Evolutionary conservation across 1,284 basidiomycete species (phyloP).

Genomic region (Spongispora temasekensis): DNA sequence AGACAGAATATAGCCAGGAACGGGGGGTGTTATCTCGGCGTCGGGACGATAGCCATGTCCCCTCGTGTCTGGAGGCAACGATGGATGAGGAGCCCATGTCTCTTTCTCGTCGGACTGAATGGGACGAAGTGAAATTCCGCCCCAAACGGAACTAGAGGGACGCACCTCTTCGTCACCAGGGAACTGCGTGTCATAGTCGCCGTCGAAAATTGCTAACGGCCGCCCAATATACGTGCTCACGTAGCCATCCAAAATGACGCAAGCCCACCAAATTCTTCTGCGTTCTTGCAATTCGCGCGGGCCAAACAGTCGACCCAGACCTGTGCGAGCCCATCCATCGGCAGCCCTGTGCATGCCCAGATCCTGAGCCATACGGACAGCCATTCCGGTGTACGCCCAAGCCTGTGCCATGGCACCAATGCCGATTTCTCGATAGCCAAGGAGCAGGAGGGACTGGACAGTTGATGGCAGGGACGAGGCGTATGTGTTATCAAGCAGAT

Average conservation of each 20-base stretch:
- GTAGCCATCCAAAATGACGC: constrained; percentile 80
- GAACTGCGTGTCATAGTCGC: constrained; percentile 77
- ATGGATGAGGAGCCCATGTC: constrained; percentile 49
- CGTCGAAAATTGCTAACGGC: constrained; percentile 76
- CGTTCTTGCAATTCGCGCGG: constrained; percentile 71
- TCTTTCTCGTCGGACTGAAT: constrained; percentile 62
- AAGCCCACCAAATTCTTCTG: constrained; percentile 79
- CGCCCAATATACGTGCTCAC: constrained; percentile 80
- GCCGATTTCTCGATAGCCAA: constrained; percentile 82
- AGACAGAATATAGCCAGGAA: constrained; percentile 60
- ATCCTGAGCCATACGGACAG: constrained; percentile 84
- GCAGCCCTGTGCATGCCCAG: constrained; percentile 82
- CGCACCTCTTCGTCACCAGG: constrained; percentile 66
- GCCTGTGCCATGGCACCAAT: constrained; percentile 87
- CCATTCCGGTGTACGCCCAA: constrained; percentile 82
- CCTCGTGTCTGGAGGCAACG: constrained; percentile 37
- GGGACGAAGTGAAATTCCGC: constrained; percentile 4
- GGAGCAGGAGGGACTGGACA: constrained; percentile 74
- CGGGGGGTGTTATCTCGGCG: constrained; percentile 28
- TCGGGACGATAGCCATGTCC: constrained; percentile 30
- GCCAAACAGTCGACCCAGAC: constrained; percentile 61
- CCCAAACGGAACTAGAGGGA: not conserved
- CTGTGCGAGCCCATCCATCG: constrained; percentile 66
- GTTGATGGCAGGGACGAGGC: constrained; percentile 66
- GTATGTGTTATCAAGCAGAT: constrained; percentile 66